Conservation (phyloP, 1,284 basidiomycete species). For the Moniliophthora roreri region DNA sequence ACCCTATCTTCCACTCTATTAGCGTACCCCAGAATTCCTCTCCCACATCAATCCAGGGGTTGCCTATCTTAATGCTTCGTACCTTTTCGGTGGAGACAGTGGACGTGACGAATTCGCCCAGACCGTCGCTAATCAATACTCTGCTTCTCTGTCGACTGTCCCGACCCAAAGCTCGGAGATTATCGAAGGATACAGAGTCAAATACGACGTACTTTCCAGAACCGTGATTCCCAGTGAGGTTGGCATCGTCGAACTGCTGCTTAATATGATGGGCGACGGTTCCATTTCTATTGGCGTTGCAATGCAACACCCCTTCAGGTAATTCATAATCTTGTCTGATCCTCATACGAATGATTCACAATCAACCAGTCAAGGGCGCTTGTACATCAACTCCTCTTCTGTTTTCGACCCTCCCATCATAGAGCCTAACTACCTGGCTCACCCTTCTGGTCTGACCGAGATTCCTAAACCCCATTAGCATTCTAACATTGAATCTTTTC, state of each 20-base stretch:
- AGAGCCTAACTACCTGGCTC: constrained; percentile 48
- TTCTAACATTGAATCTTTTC: neutral
- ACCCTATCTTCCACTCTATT: constrained; percentile 11
- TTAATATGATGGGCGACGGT: constrained; percentile 51
- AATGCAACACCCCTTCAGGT: constrained; percentile 65
- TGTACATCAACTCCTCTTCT: constrained; percentile 38
- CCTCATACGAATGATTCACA: neutral
- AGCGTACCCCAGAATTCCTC: constrained; percentile 40
- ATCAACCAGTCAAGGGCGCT: constrained; percentile 27
- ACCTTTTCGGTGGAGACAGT: constrained; percentile 39
- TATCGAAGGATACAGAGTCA: constrained; percentile 60
- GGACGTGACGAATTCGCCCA: constrained; percentile 27
- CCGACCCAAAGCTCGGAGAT: constrained; percentile 50
- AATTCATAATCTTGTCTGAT: constrained; percentile 8
- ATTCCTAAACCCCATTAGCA: neutral
- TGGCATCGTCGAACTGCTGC: constrained; percentile 63
- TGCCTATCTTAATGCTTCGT: constrained; percentile 61
- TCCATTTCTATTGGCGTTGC: constrained; percentile 62
- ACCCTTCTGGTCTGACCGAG: constrained; percentile 38
- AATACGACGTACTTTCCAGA: constrained; percentile 51
- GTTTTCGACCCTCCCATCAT: constrained; percentile 40
- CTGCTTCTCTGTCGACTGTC: constrained; percentile 31
- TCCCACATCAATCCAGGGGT: constrained; percentile 70
- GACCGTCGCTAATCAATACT: constrained; percentile 24
- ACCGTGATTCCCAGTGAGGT: constrained; percentile 40